Evolutionary conservation across 345 rosid genomes (phyloP).

Genomic region (Eucalyptus erythrocorys): DNA sequence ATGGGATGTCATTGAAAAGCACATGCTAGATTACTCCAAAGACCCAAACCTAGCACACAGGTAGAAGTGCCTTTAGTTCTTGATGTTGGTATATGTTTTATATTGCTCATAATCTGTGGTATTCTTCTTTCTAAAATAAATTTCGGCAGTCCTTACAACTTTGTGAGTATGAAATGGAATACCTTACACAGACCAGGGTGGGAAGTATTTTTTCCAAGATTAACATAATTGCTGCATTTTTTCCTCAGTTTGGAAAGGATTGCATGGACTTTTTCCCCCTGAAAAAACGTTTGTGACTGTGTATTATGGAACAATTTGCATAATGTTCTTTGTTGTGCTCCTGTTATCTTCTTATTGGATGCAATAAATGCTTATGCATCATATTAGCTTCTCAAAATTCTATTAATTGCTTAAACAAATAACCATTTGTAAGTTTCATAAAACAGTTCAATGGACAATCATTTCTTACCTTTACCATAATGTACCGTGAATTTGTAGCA

Average conservation of each 20-base stretch:
- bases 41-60: conserved; percentile 61
- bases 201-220: not conserved
- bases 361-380: not conserved
- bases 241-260: not conserved
- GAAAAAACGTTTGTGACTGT: not conserved
- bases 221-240: not conserved
- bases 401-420: not conserved
- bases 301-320: not conserved
- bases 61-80: conserved; percentile 10
- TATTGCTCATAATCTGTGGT: not conserved
- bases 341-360: not conserved
- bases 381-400: not conserved
- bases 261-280: not conserved
- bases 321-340: not conserved
- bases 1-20: conserved; percentile 73
- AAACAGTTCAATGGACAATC: not conserved
- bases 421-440: not conserved
- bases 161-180: not conserved
- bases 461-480: not conserved
- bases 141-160: not conserved
- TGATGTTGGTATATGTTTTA: not conserved
- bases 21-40: conserved; percentile 32
- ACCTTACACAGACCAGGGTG: not conserved
- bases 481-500: conserved; percentile 17
- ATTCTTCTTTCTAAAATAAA: not conserved